Percentiles rank a stretch among this genome's conserved stretches.
Evolutionary conservation across 148 eudicot species (phyloP).

Genomic region (Chenopodium quinoa): DNA sequence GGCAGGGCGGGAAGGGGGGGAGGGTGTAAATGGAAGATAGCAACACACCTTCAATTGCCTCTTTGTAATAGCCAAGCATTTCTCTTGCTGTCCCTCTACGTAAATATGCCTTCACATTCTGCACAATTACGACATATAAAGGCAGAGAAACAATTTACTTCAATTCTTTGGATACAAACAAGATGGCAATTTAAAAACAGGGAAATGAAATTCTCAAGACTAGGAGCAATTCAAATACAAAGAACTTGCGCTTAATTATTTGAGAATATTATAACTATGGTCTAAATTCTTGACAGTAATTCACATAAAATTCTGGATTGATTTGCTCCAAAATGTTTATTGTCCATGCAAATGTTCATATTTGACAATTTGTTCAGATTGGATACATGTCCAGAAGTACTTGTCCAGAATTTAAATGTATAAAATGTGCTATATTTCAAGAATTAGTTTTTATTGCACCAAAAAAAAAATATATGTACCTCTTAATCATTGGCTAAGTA

Average conservation of each 20-base stretch:
- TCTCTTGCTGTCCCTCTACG: constrained; percentile 96
- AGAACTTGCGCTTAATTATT: background rate
- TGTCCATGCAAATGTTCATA: background rate
- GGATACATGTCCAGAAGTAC: background rate
- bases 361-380: background rate
- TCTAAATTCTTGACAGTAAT: too few relatives aligned
- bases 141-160: background rate
- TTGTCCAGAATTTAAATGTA: background rate
- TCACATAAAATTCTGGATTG: too few relatives aligned
- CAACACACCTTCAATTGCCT: constrained; percentile 75
- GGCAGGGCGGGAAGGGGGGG: too few relatives aligned
- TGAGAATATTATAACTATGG: background rate
- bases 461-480: too few relatives aligned
- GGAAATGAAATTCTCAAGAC: background rate
- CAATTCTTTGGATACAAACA: background rate
- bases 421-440: background rate
- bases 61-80: constrained; percentile 78
- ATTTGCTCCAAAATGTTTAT: background rate
- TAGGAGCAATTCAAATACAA: background rate
- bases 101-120: constrained; percentile 89
- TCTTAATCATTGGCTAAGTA: too few relatives aligned
- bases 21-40: background rate
- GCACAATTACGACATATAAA: constrained; percentile 9
- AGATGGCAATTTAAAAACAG: background rate
- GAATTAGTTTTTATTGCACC: background rate